A percentile compares a stretch with the other conserved stretches of the same genome.
Evolutionary conservation across 129 eudicot genomes (phyloP).

Genomic region (Glebionis coronaria): DNA sequence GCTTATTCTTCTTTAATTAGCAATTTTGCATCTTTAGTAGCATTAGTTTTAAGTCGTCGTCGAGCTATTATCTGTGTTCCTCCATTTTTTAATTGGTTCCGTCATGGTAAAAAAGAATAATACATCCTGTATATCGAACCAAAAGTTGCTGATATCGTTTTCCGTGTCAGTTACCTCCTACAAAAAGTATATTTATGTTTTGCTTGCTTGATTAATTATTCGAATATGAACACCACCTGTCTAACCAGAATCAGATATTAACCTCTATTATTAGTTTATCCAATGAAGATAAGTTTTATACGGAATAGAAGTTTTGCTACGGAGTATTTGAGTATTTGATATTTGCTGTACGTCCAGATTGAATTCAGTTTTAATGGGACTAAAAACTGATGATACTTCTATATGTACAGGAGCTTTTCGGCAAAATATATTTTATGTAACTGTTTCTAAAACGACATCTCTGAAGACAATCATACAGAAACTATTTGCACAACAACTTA

Average conservation of each 20-base stretch:
- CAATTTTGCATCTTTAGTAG: too few relatives aligned
- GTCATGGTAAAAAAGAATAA: neutral
- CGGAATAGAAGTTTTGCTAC: neutral
- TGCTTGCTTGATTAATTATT: neutral
- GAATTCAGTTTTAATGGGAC: too few relatives aligned
- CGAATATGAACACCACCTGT: neutral
- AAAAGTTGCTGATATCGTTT: too few relatives aligned
- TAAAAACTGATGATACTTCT: neutral
- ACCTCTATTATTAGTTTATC: too few relatives aligned
- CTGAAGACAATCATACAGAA: slow-evolving; percentile 30
- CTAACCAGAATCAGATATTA: too few relatives aligned
- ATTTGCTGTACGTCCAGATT: neutral
- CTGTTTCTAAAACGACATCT: slow-evolving; percentile 38
- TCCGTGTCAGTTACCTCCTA: too few relatives aligned
- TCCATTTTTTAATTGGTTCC: neutral
- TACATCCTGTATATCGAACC: too few relatives aligned
- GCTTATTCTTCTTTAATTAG: too few relatives aligned
- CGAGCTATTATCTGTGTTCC: too few relatives aligned
- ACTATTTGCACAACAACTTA: slow-evolving; percentile 27
- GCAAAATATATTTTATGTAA: slow-evolving; percentile 48
- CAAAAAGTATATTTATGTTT: too few relatives aligned
- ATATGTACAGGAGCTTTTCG: slow-evolving; percentile 28
- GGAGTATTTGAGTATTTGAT: too few relatives aligned
- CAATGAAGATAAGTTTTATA: neutral
- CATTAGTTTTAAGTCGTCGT: too few relatives aligned